Base-by-base conservation (phyloP, 306 rosid genomes). In the Ormosia emarginata region DNA sequence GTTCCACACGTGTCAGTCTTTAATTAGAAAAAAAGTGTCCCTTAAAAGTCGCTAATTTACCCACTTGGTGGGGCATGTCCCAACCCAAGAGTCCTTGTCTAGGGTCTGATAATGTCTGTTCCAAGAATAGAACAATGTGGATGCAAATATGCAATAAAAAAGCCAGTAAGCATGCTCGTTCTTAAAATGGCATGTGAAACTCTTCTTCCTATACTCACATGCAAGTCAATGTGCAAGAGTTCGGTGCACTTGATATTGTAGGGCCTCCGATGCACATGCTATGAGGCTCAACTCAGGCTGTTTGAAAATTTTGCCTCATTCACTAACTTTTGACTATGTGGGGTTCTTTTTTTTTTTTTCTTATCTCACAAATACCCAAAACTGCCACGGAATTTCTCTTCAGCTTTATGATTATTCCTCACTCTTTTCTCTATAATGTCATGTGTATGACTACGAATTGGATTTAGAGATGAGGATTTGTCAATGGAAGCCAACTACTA, bases 251-350 rank as follows among this genome's bases (percentile, higher is more conserved):
- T 75, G 61, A 85, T 80, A 65, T 64, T 90, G 92, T 85, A 87
- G 97, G 94, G 80, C 87, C 92, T 75, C 43, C 13, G 0, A 82
- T 30, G 75, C 90, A 90, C 93, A 90, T 92, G 88, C 78, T 44
- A 41, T 71, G 75, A 66, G 41, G 34, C 40, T 55, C 41, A 14
- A 13, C 77, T 82, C 67, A 46, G 5, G 43, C 77, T 41, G 44
- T 46, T 53, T 33, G 29, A 62, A 67, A 30, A 8, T 13, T 72
- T 73, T 81, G 78, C 74, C 80, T 59, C 33, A 53, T 71, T 50
- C 78, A 11, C 71, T 80, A 32, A 39, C 67, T 68, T 63, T 77
- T 58, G 5, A 24, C 30, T 53, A 14, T 61, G 69, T 84, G 82
- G 90, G 82, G 67, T 33, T 77, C 29, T 17, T 63, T 11, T 5